Conservation (phyloP, 2,329 filamentous ascomycete genomes). For the Juglanconis oblonga region DNA sequence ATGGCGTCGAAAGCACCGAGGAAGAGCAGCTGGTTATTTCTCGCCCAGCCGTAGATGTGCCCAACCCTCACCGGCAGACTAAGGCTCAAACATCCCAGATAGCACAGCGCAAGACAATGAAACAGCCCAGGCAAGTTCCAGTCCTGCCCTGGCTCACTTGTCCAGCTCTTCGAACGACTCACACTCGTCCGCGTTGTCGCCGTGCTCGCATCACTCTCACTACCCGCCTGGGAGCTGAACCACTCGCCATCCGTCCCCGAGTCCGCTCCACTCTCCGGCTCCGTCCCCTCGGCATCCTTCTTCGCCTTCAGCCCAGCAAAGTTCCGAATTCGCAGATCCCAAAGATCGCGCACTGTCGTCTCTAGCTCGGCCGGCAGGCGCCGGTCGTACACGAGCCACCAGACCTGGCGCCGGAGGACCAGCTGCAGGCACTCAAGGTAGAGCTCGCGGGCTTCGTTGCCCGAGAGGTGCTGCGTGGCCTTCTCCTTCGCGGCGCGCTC, state of each 20-base stretch:
- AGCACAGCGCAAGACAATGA: constrained; percentile 76
- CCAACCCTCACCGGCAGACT: constrained; percentile 73
- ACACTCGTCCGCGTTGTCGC: constrained; percentile 29
- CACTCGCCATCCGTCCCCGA: constrained; percentile 36
- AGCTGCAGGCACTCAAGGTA: constrained; percentile 84
- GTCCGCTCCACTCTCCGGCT: constrained; percentile 30
- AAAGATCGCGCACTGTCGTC: constrained; percentile 77
- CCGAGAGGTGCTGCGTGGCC: constrained; percentile 55
- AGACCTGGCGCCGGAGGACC: constrained; percentile 76
- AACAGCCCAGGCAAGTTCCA: constrained; percentile 64
- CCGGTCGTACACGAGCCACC: constrained; percentile 67
- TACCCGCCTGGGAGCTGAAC: constrained; percentile 58
- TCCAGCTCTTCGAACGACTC: constrained; percentile 41
- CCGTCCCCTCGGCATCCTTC: constrained; percentile 29
- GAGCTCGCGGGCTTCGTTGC: constrained; percentile 68
- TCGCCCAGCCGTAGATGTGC: constrained; percentile 69
- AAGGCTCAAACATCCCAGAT: constrained; percentile 73
- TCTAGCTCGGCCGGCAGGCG: constrained; percentile 72
- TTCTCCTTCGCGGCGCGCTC: constrained; percentile 57
- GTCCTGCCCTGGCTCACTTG: constrained; percentile 39
- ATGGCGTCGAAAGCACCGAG: constrained; percentile 56
- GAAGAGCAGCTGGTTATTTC: constrained; percentile 67
- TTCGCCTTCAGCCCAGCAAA: constrained; percentile 52
- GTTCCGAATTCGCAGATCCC: constrained; percentile 64
- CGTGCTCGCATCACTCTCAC: constrained; percentile 24